phyloP scores from a whole-genome alignment of 768 basidiomycete species.

The Pleurotus pulmonarius region DNA sequence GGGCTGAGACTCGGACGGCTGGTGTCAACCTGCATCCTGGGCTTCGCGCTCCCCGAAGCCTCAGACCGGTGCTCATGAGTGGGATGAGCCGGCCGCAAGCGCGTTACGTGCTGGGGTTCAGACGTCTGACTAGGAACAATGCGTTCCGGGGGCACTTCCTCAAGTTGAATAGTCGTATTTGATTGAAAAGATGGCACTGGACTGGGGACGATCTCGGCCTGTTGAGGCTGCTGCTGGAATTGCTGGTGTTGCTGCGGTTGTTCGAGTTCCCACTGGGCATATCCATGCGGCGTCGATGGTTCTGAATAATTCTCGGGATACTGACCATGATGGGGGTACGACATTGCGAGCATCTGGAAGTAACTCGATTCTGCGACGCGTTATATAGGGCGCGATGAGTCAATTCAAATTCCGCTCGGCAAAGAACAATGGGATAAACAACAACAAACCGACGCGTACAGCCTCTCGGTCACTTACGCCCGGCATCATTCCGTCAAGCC shows the following conservation, averaged over 20 bases:
- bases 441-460: conserved; percentile 1
- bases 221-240: conserved; percentile 31
- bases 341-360: conserved; percentile 28
- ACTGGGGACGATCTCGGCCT: conserved; percentile 18
- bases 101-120: conserved; percentile 8
- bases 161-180: conserved; percentile 24
- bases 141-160: conserved; percentile 21
- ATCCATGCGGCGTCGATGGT: conserved; percentile 43
- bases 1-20: conserved; percentile 16
- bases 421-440: neutral
- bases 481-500: neutral
- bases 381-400: conserved; percentile 9
- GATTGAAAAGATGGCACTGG: conserved; percentile 18
- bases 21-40: conserved; percentile 18
- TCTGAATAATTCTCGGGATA: conserved; percentile 45
- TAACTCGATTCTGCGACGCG: neutral
- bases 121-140: conserved; percentile 25
- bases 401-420: conserved; percentile 6
- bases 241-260: conserved; percentile 31
- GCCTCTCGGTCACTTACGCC: neutral
- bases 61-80: conserved; percentile 20
- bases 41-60: conserved; percentile 19
- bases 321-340: conserved; percentile 42
- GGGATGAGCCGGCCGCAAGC: conserved; percentile 17
- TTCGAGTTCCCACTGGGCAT: conserved; percentile 27